Evolutionary conservation across 2,329 filamentous ascomycete species (phyloP), one percentile per base, ranked within the genome.

Genomic region (Mycogone perniciosa): DNA sequence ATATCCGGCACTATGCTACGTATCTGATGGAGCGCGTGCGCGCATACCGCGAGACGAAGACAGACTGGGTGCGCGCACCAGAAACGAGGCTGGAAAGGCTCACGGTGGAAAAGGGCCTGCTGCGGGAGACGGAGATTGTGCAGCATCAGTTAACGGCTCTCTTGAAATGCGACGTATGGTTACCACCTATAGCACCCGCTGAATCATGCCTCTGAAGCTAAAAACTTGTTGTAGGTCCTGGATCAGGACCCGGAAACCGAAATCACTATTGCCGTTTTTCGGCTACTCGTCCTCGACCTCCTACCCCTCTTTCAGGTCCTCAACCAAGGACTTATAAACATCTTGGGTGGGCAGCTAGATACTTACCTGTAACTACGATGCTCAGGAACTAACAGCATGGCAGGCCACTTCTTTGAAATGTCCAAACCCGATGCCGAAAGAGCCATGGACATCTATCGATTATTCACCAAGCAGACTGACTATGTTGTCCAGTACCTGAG

Each of bases 401-500:
- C 56, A 95, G 90, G 93, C 60, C 89, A 95, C 69, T 99, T 97
- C 69, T 99, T 99, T 62, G 93, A 99, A 72, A 92, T 99, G 86
- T 96, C 93, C 46, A 89, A 88, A 63, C 79, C 88, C 29, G 93
- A 99, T 69, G 95, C 93, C 53, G 89, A 96, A 67, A 82, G 91
- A 56, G 90, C 93, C 51, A 82, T 99, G 71, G 80, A 84, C 54
- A 92, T 99, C 55, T 99, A 99, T 71, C 88, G 91, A 64, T 86
- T 79, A 11, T 99, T 99, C 63, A 89, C 89, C 11, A 86, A 82
- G 61, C 91, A 96, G 67, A 99, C 93, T 6, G 91, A 97, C 60
- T 82, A 85, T 57, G 92, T 97, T 1, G 92, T 99, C 11, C 84
- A 89, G 61, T 99, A 92, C 63, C 79, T 99, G 42, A 85, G 85